Base-by-base conservation (phyloP, 73 alveolate genomes). In the Paramecium caudatum region DNA sequence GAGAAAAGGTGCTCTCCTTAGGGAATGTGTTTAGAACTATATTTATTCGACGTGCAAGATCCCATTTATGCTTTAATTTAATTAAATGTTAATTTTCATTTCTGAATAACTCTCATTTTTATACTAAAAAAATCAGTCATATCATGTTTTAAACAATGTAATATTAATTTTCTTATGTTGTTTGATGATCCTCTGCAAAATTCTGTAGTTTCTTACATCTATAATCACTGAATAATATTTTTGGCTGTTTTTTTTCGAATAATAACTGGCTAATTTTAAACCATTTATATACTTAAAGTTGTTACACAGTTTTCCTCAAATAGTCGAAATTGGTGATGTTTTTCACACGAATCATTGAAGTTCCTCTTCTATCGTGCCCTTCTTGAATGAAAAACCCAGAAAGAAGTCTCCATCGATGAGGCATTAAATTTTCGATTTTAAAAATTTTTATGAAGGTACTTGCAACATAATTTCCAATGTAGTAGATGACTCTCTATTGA, bases 11-110 rank as follows among this genome's bases (percentile, higher is more conserved):
- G n/a, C n/a, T n/a, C n/a, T n/a, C n/a, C n/a, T n/a, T 55, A 27
- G 80, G 9, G 8, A 19, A 55, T 0, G 80, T 9, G 41, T 55
- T 55, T 0, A 23, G 46, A 23, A 17, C 27, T 3, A 55, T 4
- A 55, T 55, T 55, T 55, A 27, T 55, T 55, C 30, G 80, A 55
- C 23, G 80, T 27, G 80, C 80, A 55, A 55, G 80, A 55, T 55
- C 80, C 80, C 80, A 55, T 55, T 5, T 15, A 55, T 23, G 45
- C 30, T 37, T 55, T 55, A 55, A 55, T 19, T 55, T 55, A 55
- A 55, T 55, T 55, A 55, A 55, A 55, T 55, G 80, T 21, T 55
- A 55, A 27, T 55, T 55, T 19, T 8, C 43, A 23, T 27, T 10
- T 10, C 23, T 27, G 30, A 55, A 55, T 27, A 27, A 37, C 80